Conservation (phyloP, 306 rosid species). For the Fragaria ananassa region DNA sequence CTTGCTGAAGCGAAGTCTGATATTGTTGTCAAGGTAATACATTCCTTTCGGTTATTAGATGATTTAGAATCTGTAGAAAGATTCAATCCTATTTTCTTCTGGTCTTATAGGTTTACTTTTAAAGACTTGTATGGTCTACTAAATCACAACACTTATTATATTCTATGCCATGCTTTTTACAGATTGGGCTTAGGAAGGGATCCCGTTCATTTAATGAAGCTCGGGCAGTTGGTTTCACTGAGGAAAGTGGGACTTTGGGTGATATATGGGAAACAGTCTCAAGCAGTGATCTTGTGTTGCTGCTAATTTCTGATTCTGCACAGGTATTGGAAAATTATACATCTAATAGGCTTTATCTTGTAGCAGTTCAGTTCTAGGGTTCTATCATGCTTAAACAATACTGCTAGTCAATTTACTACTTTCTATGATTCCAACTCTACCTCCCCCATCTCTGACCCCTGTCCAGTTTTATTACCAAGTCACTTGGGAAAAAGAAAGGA, state of each 20-base stretch:
- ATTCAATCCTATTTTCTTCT: not conserved
- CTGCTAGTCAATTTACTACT: not conserved
- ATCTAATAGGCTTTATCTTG: not conserved
- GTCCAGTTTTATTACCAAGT: not conserved
- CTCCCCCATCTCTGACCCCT: not conserved
- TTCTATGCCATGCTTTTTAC: conserved; percentile 5
- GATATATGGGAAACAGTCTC: conserved; percentile 85
- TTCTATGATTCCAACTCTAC: not conserved
- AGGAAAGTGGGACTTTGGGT: conserved; percentile 92
- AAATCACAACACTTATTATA: not conserved
- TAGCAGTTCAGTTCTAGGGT: not conserved
- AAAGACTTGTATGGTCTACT: not conserved
- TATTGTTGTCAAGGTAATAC: conserved; percentile 83
- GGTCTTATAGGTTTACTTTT: not conserved
- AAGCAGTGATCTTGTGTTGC: conserved; percentile 87
- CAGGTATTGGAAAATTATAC: conserved; percentile 47
- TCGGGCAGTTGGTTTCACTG: conserved; percentile 79
- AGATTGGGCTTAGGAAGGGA: conserved; percentile 98
- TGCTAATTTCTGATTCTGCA: conserved; percentile 91
- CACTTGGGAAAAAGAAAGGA: not conserved
- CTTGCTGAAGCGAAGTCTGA: conserved; percentile 82
- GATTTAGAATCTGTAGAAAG: not conserved
- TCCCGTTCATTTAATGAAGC: conserved; percentile 89
- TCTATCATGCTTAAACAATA: not conserved
- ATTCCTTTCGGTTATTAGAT: not conserved